Conservation (phyloP, 2,329 filamentous ascomycete species). For the Aspergillus luchuensis region DNA sequence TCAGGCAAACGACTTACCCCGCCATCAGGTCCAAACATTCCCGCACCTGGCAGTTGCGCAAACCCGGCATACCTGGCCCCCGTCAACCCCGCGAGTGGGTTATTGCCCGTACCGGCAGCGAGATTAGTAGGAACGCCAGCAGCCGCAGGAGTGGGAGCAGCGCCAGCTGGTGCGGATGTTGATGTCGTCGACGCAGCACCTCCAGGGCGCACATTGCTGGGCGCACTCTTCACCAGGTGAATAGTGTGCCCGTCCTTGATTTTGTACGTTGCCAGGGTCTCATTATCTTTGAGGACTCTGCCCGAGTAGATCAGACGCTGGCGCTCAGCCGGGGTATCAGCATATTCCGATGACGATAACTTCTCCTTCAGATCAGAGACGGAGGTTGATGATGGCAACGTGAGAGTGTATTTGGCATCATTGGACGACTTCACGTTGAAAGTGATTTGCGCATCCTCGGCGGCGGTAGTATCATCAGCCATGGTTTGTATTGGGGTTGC, state of each 20-base stretch:
- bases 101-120: conserved; percentile 66
- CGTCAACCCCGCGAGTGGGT: conserved; percentile 85
- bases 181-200: conserved; percentile 53
- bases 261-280: conserved; percentile 83
- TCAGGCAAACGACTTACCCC: conserved; percentile 66
- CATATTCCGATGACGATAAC: conserved; percentile 76
- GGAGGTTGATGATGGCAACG: conserved; percentile 72
- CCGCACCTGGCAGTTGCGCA: conserved; percentile 80
- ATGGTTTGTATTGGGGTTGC: conserved; percentile 30
- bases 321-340: conserved; percentile 81
- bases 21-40: conserved; percentile 91
- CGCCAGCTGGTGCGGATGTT: conserved; percentile 36
- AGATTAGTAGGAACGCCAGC: conserved; percentile 52
- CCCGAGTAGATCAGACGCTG: conserved; percentile 98
- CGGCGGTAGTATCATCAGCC: conserved; percentile 45
- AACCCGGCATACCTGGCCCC: conserved; percentile 93
- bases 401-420: conserved; percentile 81
- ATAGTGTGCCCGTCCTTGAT: conserved; percentile 95
- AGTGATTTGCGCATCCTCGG: conserved; percentile 75
- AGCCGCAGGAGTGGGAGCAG: conserved; percentile 32
- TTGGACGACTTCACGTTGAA: conserved; percentile 99
- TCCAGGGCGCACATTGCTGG: conserved; percentile 72
- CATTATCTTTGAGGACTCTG: conserved; percentile 91
- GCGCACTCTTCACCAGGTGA: conserved; percentile 93
- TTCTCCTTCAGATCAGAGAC: conserved; percentile 88